These are phyloP conservation scores for Dissoconium aciculare DNA, from an alignment of 2,329 filamentous ascomycete genomes.

Conservation along the genomic window DNA sequence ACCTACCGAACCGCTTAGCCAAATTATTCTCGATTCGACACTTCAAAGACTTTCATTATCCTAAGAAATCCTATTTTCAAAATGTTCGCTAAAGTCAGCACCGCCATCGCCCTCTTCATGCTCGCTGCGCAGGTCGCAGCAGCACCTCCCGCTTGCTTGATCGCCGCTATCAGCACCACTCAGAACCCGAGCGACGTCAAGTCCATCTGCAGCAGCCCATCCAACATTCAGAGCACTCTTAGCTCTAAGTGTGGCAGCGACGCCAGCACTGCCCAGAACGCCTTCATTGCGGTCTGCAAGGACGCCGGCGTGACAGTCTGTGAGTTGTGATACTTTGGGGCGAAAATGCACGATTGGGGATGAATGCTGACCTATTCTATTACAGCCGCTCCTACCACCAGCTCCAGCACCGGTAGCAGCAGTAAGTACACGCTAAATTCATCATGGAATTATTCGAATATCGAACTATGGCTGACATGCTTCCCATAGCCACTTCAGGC, in stretches of 20 bases:
- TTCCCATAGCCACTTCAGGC: slow-evolving; percentile 8
- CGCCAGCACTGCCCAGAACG: slow-evolving; percentile 17
- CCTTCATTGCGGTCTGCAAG: slow-evolving; percentile 21
- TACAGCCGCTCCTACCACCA: slow-evolving; percentile 1
- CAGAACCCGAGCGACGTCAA: background rate
- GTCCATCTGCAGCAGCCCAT: slow-evolving; percentile 1
- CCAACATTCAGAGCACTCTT: no score
- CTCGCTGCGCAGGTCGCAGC: background rate
- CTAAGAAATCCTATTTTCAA: background rate
- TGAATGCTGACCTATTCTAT: background rate
- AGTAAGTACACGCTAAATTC: no score
- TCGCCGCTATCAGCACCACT: background rate
- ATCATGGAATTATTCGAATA: no score
- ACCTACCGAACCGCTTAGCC: background rate
- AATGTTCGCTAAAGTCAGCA: background rate
- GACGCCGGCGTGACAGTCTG: slow-evolving; percentile 20
- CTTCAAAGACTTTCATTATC: background rate
- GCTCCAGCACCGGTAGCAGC: slow-evolving; percentile 5
- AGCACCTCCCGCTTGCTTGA: background rate
- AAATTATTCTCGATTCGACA: background rate
- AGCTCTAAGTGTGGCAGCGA: slow-evolving; percentile 19
- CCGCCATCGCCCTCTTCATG: background rate
- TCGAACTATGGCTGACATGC: no score
- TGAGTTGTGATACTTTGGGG: no score
- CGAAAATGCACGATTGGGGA: no score